A percentile compares a stretch with the other conserved stretches of the same genome.
Conservation (phyloP, 345 rosid species). For the Lenwebbia sp. region DNA sequence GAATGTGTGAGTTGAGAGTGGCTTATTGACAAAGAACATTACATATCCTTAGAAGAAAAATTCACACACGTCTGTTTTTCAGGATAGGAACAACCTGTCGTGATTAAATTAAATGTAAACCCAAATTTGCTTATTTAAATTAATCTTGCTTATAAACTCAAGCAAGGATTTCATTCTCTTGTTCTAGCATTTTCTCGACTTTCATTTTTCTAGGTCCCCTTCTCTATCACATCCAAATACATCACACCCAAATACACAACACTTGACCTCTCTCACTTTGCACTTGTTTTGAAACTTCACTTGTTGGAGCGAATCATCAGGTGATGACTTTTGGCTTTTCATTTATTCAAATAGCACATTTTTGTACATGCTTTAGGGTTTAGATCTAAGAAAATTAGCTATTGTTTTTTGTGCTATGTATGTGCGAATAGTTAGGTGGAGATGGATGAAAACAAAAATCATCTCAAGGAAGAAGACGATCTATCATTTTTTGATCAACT, state of each 20-base stretch:
- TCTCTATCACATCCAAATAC: not conserved
- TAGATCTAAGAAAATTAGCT: not conserved
- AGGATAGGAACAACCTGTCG: not conserved
- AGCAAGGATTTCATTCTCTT: not conserved
- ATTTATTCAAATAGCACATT: not conserved
- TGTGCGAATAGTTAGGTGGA: not conserved
- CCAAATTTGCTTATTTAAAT: not conserved
- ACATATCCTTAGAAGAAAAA: not conserved
- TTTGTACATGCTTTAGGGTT: not conserved
- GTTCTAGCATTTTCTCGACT: not conserved
- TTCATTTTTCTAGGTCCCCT: not conserved
- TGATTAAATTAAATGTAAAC: not conserved
- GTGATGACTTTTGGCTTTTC: not conserved
- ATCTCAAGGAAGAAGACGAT: not conserved
- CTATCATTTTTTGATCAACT: not conserved
- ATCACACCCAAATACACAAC: not conserved
- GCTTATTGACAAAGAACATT: not conserved
- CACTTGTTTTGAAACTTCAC: not conserved
- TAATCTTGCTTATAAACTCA: not conserved
- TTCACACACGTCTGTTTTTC: not conserved
- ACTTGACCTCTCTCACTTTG: not conserved
- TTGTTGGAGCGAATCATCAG: not conserved
- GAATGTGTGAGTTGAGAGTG: not conserved
- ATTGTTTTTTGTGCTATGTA: not conserved
- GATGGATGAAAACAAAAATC: not conserved